A percentile compares a stretch with the other conserved stretches of the same genome.
These are phyloP conservation scores for Rhododendron williamsianum DNA, from an alignment of 148 eudicot genomes.

Conservation along the genomic window DNA sequence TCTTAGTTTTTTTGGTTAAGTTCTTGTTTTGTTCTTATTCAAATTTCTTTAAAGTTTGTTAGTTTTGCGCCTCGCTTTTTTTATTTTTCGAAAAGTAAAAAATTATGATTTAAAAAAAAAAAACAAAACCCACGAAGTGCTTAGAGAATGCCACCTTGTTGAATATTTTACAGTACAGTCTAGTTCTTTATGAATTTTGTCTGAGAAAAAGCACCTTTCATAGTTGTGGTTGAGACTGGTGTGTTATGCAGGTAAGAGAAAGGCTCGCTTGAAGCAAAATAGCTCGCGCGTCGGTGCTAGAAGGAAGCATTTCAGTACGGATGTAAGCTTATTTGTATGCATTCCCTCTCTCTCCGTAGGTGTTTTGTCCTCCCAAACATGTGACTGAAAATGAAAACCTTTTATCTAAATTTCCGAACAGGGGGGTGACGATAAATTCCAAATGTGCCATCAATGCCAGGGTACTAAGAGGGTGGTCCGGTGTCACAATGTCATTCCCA, in stretches of 20 bases:
- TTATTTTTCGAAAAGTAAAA: too few species aligned
- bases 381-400: background rate
- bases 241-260: background rate
- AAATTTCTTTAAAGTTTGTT: too few species aligned
- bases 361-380: background rate
- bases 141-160: background rate
- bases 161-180: background rate
- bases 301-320: constrained; percentile 15
- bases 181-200: background rate
- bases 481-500: background rate
- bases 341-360: background rate
- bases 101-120: too few species aligned
- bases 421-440: constrained; percentile 14
- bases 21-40: too few species aligned
- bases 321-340: constrained; percentile 2
- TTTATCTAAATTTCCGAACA: background rate
- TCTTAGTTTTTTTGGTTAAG: too few species aligned
- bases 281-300: background rate
- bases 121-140: too few species aligned
- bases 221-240: background rate
- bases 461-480: constrained; percentile 17
- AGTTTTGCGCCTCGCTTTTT: too few species aligned
- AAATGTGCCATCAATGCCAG: constrained; percentile 26
- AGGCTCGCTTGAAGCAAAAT: background rate
- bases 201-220: background rate